Conservation (phyloP, 2,329 filamentous ascomycete species). For the Claviceps paspali region DNA sequence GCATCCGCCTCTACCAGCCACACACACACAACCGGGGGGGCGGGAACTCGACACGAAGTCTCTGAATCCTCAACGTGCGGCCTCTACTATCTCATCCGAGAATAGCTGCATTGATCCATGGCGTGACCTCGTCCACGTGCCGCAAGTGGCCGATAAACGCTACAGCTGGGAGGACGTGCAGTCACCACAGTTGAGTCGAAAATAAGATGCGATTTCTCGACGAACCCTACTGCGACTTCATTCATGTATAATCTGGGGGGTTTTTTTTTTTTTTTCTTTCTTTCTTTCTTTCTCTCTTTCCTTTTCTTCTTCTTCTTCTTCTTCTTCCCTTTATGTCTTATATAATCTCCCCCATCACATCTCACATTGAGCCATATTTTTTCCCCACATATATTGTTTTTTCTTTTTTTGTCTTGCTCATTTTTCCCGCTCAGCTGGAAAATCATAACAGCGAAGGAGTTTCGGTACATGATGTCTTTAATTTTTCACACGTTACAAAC, state of each 20-base stretch:
- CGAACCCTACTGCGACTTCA: too few species aligned
- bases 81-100: neutral
- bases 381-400: too few species aligned
- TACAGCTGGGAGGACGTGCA: slow-evolving; percentile 36
- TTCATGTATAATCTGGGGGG: neutral
- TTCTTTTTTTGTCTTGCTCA: too few species aligned
- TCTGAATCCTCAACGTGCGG: neutral
- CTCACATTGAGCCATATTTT: too few species aligned
- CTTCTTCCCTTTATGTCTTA: too few species aligned
- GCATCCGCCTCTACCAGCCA: neutral
- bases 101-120: slow-evolving; percentile 27
- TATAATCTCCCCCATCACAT: too few species aligned
- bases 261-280: neutral
- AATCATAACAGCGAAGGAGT: too few species aligned
- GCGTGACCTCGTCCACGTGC: slow-evolving; percentile 33
- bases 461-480: too few species aligned
- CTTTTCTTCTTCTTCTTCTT: neutral
- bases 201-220: too few species aligned
- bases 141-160: slow-evolving; percentile 31
- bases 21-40: neutral
- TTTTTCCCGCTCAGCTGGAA: too few species aligned
- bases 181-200: too few species aligned
- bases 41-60: neutral
- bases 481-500: too few species aligned
- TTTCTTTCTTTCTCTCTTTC: neutral